Conservation (phyloP, 2,329 filamentous ascomycete species). For the Chaetomiaceae sp. region DNA sequence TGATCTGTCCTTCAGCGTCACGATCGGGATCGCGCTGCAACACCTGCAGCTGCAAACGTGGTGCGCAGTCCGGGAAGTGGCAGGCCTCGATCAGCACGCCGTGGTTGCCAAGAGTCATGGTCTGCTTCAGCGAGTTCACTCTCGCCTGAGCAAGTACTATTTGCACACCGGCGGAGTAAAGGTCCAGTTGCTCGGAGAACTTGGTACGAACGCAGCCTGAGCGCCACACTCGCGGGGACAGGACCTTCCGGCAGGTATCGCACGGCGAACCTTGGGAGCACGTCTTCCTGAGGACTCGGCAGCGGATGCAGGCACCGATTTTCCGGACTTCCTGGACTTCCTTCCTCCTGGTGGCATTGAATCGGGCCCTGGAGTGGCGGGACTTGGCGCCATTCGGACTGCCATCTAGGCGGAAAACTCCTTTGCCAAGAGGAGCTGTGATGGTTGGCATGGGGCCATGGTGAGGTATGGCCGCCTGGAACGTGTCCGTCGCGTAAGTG, state of each 20-base stretch:
- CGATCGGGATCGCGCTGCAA: conserved; percentile 33
- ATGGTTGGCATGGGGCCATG: conserved; percentile 17
- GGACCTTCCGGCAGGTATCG: conserved; percentile 56
- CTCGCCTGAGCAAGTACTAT: conserved; percentile 55
- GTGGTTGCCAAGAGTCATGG: conserved; percentile 43
- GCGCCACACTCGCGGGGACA: conserved; percentile 59
- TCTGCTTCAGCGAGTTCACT: conserved; percentile 49
- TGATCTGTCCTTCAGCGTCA: conserved; percentile 29
- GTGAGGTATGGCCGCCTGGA: conserved; percentile 25
- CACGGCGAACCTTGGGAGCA: conserved; percentile 60
- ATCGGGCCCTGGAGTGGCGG: conserved; percentile 51
- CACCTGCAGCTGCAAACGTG: conserved; percentile 40
- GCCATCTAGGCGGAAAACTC: conserved; percentile 50
- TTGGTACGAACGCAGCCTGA: conserved; percentile 57
- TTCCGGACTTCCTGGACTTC: conserved; percentile 61
- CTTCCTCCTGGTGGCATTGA: conserved; percentile 52
- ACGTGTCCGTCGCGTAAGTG: conserved; percentile 40
- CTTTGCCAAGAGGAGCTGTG: conserved; percentile 31
- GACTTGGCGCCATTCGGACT: conserved; percentile 42
- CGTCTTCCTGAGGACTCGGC: conserved; percentile 59
- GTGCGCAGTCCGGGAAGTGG: conserved; percentile 47
- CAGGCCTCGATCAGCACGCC: conserved; percentile 50
- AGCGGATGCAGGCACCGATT: conserved; percentile 59
- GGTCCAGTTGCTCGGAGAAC: conserved; percentile 54
- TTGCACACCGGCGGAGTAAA: conserved; percentile 59